Conservation (phyloP, 495 filamentous ascomycete genomes). For the Jackrogersella minutella region DNA sequence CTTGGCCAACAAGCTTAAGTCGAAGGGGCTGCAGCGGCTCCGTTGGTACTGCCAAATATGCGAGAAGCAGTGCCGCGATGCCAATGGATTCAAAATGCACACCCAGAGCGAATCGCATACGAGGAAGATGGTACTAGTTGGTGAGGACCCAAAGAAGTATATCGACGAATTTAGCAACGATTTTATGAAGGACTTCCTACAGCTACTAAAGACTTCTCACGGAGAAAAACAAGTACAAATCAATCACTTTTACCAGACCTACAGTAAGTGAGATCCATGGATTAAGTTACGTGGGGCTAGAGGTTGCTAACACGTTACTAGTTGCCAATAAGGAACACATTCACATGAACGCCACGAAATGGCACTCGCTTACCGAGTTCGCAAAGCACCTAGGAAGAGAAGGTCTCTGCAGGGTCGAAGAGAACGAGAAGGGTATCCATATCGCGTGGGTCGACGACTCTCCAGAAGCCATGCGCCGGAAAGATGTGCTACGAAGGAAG, state of each 20-base stretch:
- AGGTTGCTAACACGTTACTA: background rate
- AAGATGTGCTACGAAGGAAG: constrained; percentile 81
- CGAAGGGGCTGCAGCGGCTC: constrained; percentile 84
- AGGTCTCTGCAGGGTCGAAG: constrained; percentile 84
- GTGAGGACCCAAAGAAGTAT: constrained; percentile 79
- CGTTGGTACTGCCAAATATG: constrained; percentile 86
- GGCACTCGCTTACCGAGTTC: constrained; percentile 87
- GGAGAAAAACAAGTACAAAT: constrained; percentile 84
- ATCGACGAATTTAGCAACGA: constrained; percentile 79
- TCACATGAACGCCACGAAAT: constrained; percentile 93
- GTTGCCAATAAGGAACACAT: constrained; percentile 80
- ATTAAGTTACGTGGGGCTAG: background rate
- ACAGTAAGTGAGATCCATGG: constrained; percentile 36
- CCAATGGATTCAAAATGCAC: constrained; percentile 83
- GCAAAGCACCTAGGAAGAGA: constrained; percentile 83
- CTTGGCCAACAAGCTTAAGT: constrained; percentile 87
- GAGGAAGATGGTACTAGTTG: constrained; percentile 83
- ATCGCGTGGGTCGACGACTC: constrained; percentile 91
- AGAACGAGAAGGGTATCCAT: constrained; percentile 86
- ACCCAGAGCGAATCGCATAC: constrained; percentile 83
- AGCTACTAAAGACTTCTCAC: constrained; percentile 77
- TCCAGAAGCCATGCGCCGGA: constrained; percentile 78
- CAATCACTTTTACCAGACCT: constrained; percentile 93
- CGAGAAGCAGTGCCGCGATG: constrained; percentile 68
- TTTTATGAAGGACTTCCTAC: constrained; percentile 82